Percentiles rank a stretch among this genome's conserved stretches.
Evolutionary conservation across 2,329 filamentous ascomycete genomes (phyloP).

Genomic region (Didymella glomerata): DNA sequence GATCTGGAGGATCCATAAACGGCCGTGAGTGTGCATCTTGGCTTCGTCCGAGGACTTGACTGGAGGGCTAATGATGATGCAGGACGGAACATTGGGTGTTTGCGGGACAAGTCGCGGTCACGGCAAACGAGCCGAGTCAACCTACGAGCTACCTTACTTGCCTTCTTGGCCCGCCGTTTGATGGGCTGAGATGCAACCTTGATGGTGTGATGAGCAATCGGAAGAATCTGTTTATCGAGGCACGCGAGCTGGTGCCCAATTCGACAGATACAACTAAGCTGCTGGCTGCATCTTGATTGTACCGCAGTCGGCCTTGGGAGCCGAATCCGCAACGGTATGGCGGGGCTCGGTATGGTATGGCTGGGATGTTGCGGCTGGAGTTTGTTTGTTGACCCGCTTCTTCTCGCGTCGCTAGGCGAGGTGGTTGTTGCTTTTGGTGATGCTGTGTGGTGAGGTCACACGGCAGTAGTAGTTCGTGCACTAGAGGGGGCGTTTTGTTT

Average conservation of each 20-base stretch:
- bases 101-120: slow-evolving; percentile 19
- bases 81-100: slow-evolving; percentile 2
- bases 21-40: not conserved
- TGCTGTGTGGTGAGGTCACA: slow-evolving; percentile 18
- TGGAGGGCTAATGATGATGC: not conserved
- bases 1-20: not conserved
- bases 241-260: not conserved
- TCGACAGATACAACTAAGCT: not conserved
- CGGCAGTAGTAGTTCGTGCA: slow-evolving; percentile 24
- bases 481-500: slow-evolving; percentile 19
- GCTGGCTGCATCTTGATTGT: not conserved
- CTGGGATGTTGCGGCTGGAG: not conserved
- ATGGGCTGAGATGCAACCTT: slow-evolving; percentile 30
- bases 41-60: no score
- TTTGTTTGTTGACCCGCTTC: slow-evolving; percentile 15
- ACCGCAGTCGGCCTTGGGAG: not conserved
- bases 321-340: not conserved
- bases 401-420: slow-evolving; percentile 7
- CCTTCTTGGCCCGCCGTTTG: slow-evolving; percentile 23
- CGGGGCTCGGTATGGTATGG: not conserved
- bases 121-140: slow-evolving; percentile 26
- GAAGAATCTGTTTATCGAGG: slow-evolving; percentile 9
- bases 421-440: slow-evolving; percentile 10
- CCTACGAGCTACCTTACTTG: slow-evolving; percentile 30
- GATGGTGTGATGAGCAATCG: slow-evolving; percentile 22